phyloP scores from a whole-genome alignment of 2,329 filamentous ascomycete species.

The Celoporthe dispersa region DNA sequence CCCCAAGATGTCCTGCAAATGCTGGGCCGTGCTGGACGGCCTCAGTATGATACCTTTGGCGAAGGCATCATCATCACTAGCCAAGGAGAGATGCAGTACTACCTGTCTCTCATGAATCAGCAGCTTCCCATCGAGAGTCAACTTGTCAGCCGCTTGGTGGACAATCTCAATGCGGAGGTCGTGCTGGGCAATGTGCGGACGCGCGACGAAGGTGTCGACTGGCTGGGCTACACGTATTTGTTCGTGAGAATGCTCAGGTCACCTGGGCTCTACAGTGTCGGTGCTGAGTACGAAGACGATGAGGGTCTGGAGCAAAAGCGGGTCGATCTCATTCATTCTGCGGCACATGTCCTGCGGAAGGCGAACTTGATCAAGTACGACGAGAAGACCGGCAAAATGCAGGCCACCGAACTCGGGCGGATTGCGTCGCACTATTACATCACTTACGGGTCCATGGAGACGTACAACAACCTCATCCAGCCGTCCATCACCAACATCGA shows the following conservation, averaged over 20 bases:
- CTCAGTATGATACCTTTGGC: slow-evolving; percentile 96
- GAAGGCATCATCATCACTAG: slow-evolving; percentile 99
- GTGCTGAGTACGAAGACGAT: slow-evolving; percentile 93
- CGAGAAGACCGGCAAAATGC: slow-evolving; percentile 85
- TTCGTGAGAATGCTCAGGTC: slow-evolving; percentile 98
- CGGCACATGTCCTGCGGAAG: slow-evolving; percentile 83
- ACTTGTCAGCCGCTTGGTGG: slow-evolving; percentile 87
- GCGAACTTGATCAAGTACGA: slow-evolving; percentile 94
- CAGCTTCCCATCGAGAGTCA: slow-evolving; percentile 98
- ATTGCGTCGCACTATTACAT: slow-evolving; percentile 99
- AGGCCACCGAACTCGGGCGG: slow-evolving; percentile 90
- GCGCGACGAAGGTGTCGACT: slow-evolving; percentile 96
- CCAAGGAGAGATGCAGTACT: slow-evolving; percentile 94
- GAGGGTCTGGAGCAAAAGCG: slow-evolving; percentile 91
- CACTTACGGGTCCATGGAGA: slow-evolving; percentile 93
- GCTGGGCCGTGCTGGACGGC: slow-evolving; percentile 94
- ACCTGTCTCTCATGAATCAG: slow-evolving; percentile 93
- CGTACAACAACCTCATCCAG: slow-evolving; percentile 94
- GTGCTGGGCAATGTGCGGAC: slow-evolving; percentile 91
- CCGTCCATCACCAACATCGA: slow-evolving; percentile 92
- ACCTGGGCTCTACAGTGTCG: slow-evolving; percentile 92
- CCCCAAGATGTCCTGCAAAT: slow-evolving; percentile 98
- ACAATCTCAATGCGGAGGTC: slow-evolving; percentile 95
- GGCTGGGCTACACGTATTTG: slow-evolving; percentile 97
- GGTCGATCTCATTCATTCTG: slow-evolving; percentile 96